These are phyloP conservation scores for Cryptococcus sp. DNA, from an alignment of 1,284 basidiomycete genomes.

Conservation along the genomic window DNA sequence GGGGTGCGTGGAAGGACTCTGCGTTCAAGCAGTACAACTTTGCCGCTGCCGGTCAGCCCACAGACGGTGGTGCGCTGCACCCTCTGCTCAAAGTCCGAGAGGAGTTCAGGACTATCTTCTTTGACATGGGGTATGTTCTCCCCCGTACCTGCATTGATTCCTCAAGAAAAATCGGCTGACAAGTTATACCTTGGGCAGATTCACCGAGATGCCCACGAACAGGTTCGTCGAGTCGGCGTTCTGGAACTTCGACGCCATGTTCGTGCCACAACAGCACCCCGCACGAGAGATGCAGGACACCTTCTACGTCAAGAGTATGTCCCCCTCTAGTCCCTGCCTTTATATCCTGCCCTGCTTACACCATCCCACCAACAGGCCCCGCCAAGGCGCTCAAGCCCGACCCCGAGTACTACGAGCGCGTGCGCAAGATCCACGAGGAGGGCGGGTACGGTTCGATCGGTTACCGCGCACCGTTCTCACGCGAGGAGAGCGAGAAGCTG, in stretches of 20 bases:
- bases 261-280: conserved; percentile 98
- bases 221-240: conserved; percentile 97
- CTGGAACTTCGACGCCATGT: conserved; percentile 99
- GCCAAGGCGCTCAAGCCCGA: conserved; percentile 72
- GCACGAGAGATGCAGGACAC: conserved; percentile 98
- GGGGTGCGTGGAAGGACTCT: conserved; percentile 86
- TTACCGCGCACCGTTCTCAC: conserved; percentile 94
- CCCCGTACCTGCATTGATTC: not conserved
- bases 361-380: conserved; percentile 63
- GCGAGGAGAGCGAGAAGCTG: conserved; percentile 85
- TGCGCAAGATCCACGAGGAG: conserved; percentile 80
- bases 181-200: conserved; percentile 55
- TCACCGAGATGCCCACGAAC: conserved; percentile 99
- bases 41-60: conserved; percentile 87
- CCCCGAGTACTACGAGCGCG: conserved; percentile 82
- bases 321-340: not conserved
- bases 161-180: not conserved
- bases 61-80: conserved; percentile 87
- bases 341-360: not conserved
- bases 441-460: conserved; percentile 95
- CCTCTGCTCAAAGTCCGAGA: conserved; percentile 96
- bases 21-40: conserved; percentile 99
- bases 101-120: conserved; percentile 96
- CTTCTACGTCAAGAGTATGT: conserved; percentile 88
- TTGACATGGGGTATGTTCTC: conserved; percentile 87